Percentiles rank a stretch among this genome's conserved stretches.
These are phyloP conservation scores for Trichomonas vaginalis DNA, from an alignment of 208 protist genomes.

Conservation along the genomic window DNA sequence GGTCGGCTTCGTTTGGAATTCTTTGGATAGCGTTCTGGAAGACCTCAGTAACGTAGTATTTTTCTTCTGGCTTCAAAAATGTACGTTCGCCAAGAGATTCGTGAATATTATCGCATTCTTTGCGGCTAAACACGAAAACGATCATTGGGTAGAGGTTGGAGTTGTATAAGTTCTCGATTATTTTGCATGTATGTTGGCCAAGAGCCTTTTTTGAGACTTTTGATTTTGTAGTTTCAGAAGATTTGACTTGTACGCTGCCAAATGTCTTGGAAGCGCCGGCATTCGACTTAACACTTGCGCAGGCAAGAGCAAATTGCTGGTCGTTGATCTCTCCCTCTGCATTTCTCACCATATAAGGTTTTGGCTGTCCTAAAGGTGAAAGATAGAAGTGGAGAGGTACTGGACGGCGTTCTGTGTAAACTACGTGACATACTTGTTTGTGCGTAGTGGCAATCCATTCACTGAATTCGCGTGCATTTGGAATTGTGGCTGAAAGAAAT, in stretches of 20 bases:
- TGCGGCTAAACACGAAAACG: conserved; percentile 92
- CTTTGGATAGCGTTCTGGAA: neutral
- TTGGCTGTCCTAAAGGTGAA: conserved; percentile 75
- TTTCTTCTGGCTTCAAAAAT: neutral
- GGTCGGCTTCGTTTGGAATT: neutral
- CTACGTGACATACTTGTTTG: conserved; percentile 82
- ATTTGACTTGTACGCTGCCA: neutral
- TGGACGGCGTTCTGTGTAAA: conserved; percentile 97
- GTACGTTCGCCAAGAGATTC: neutral
- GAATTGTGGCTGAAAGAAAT: conserved; percentile 99
- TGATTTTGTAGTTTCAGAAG: neutral
- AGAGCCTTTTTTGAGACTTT: conserved; percentile 12
- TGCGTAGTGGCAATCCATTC: conserved; percentile 79
- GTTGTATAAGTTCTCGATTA: neutral
- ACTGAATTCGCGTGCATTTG: conserved; percentile 98
- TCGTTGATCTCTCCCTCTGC: conserved; percentile 59
- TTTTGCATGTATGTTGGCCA: neutral
- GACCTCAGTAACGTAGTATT: neutral
- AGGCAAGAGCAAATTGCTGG: conserved; percentile 78
- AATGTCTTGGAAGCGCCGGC: neutral
- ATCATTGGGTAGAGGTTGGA: conserved; percentile 56
- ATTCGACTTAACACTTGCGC: neutral
- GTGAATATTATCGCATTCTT: conserved; percentile 71
- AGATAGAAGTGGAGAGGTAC: conserved; percentile 97
- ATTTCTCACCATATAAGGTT: conserved; percentile 84